Evolutionary conservation across 164 flowering plant genomes (phyloP).

Genomic region (Annona squamosa): DNA sequence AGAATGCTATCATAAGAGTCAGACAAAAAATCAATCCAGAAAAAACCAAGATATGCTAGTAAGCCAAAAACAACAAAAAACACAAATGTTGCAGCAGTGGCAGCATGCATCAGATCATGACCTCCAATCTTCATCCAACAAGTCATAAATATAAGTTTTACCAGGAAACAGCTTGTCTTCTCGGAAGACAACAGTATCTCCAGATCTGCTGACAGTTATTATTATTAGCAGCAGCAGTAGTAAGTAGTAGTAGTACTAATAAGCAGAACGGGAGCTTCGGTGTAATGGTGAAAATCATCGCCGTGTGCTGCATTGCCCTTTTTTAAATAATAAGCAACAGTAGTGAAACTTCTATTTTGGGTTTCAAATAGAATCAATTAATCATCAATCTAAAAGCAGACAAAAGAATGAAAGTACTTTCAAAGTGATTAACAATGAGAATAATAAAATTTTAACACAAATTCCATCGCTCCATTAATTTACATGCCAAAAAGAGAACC

Average conservation of each 20-base stretch:
- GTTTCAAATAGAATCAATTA: too few species aligned
- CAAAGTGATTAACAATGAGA: background rate
- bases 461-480: background rate
- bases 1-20: background rate
- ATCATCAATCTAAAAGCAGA: background rate
- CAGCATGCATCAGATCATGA: background rate
- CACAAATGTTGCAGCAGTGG: background rate
- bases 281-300: too few species aligned
- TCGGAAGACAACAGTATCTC: too few species aligned
- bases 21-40: background rate
- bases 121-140: background rate
- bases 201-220: too few species aligned
- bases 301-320: background rate
- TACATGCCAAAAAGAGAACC: background rate
- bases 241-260: too few species aligned
- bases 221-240: too few species aligned
- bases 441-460: background rate
- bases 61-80: background rate
- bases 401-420: background rate
- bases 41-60: background rate
- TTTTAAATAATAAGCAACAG: too few species aligned
- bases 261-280: too few species aligned
- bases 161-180: too few species aligned
- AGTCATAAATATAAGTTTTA: background rate
- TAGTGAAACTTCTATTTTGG: background rate